A percentile compares a stretch with the other conserved stretches of the same genome.
Conservation (phyloP, 345 rosid species). For the Melastoma malabathricum region DNA sequence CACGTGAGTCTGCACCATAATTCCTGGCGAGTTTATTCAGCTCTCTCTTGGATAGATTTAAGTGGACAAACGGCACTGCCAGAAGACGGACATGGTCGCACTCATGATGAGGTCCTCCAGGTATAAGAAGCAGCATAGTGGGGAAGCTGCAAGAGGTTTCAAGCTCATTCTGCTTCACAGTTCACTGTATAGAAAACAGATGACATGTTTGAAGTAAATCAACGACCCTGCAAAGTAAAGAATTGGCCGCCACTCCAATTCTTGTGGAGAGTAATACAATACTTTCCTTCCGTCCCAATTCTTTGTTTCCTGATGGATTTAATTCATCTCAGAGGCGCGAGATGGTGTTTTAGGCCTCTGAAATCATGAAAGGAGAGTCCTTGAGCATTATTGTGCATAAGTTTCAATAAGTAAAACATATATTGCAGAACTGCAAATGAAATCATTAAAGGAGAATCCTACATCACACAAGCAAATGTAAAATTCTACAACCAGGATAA, state of each 20-base stretch:
- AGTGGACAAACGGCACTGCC: slow-evolving; percentile 76
- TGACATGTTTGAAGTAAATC: slow-evolving; percentile 1
- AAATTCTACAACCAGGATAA: slow-evolving; percentile 1
- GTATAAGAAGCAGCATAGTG: slow-evolving; percentile 24
- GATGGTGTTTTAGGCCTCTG: too few relatives aligned
- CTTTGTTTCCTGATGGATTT: too few relatives aligned
- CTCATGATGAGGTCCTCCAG: slow-evolving; percentile 38
- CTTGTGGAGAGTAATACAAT: too few relatives aligned
- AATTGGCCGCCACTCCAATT: too few relatives aligned
- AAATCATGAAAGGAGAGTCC: too few relatives aligned
- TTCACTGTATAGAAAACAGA: slow-evolving; percentile 39
- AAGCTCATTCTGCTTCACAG: slow-evolving; percentile 72
- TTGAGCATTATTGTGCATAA: background rate
- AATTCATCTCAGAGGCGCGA: too few relatives aligned
- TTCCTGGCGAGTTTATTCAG: slow-evolving; percentile 63
- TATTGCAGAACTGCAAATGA: slow-evolving; percentile 4
- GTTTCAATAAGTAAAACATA: background rate
- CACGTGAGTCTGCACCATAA: slow-evolving; percentile 59
- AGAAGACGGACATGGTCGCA: slow-evolving; percentile 79
- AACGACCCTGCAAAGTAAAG: too few relatives aligned
- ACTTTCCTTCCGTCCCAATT: too few relatives aligned
- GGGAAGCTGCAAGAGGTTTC: slow-evolving; percentile 57
- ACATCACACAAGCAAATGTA: slow-evolving; percentile 1
- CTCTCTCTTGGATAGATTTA: slow-evolving; percentile 81
- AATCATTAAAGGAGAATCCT: slow-evolving; percentile 2